Evolutionary conservation across 176 grass and related monocot genomes (phyloP).

Genomic region (Eleusine coracana): DNA sequence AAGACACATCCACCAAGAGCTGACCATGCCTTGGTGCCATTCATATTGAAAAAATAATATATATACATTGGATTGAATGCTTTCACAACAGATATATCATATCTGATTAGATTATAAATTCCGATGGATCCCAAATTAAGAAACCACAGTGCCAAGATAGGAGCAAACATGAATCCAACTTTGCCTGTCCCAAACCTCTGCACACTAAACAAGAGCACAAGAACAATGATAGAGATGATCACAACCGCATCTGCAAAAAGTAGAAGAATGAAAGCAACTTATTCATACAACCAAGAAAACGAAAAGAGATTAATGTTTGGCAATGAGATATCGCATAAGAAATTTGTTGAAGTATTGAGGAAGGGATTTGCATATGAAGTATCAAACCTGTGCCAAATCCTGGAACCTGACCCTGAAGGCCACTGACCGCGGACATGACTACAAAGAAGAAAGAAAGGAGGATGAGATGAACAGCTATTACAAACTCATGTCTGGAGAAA

Average conservation of each 20-base stretch:
- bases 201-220: slow-evolving; percentile 85
- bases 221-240: slow-evolving; percentile 69
- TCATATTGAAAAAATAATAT: slow-evolving; percentile 83
- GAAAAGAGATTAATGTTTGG: slow-evolving; percentile 13
- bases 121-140: slow-evolving; percentile 76
- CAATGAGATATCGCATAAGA: neutral
- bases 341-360: neutral
- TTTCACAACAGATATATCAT: slow-evolving; percentile 80
- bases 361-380: neutral
- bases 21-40: slow-evolving; percentile 83
- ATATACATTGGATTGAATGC: slow-evolving; percentile 92
- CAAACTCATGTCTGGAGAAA: slow-evolving; percentile 1
- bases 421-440: slow-evolving; percentile 99
- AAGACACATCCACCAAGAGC: slow-evolving; percentile 97
- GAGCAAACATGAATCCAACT: slow-evolving; percentile 95
- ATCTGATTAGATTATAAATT: slow-evolving; percentile 84
- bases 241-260: slow-evolving; percentile 85
- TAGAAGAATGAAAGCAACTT: slow-evolving; percentile 16
- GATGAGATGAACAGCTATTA: slow-evolving; percentile 21
- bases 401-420: slow-evolving; percentile 81
- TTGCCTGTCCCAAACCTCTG: slow-evolving; percentile 99
- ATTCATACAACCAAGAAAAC: slow-evolving; percentile 20
- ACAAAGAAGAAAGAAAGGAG: slow-evolving; percentile 32
- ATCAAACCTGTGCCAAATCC: slow-evolving; percentile 78
- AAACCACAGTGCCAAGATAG: slow-evolving; percentile 90